Base-by-base conservation (phyloP, 2,329 filamentous ascomycete genomes). In the Trichoderma cornu-damae region DNA sequence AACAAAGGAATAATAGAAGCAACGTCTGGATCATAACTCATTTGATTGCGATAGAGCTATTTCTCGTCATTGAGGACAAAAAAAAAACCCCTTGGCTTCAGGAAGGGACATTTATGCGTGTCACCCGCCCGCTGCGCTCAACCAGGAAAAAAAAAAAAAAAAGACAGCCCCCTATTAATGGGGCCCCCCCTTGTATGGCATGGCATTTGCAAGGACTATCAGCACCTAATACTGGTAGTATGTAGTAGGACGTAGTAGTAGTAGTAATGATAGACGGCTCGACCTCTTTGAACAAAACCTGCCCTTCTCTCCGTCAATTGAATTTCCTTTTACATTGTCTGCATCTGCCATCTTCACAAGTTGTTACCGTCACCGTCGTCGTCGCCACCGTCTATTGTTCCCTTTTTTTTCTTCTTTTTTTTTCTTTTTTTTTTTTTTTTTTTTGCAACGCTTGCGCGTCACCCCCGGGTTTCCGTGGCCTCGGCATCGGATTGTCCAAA, bases 401-500 rank as follows among this genome's bases (percentile, higher is more conserved):
- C 26, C 42, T 20, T 28, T 47, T 32, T 22, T 26, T 20, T 12
- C n/a, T 16, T 9, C 49, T 22, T 30, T 28, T 14, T 7, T 20
- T 55, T 24, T 35, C 42, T 20, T 28, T 47, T 32, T 22, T 26
- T 20, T 12, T 4, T 28, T 2, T 12, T 22, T 16, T 26, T 28
- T 16, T 12, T 12, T 32, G n/a, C 4, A 51, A 40, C 24, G 48
- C n/a, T n/a, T 24, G 49, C 32, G 34, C 52, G 42, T 42, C 42
- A 28, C 49, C 37, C 35, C 37, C 24, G 6, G 7, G 16, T 32
- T 37, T 40, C 28, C 16, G 16, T 42, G 22, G 9, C 30, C 52
- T 55, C 52, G 52, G 52, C 16, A 55, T 55, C 52, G 52, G 52
- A 32, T 47, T 18, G 20, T 11, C 35, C 44, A 56, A 57, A 57